A percentile compares a stretch with the other conserved stretches of the same genome.
These are phyloP conservation scores for Paraphoma sp. DNA, from an alignment of 2,329 filamentous ascomycete genomes.

Conservation along the genomic window DNA sequence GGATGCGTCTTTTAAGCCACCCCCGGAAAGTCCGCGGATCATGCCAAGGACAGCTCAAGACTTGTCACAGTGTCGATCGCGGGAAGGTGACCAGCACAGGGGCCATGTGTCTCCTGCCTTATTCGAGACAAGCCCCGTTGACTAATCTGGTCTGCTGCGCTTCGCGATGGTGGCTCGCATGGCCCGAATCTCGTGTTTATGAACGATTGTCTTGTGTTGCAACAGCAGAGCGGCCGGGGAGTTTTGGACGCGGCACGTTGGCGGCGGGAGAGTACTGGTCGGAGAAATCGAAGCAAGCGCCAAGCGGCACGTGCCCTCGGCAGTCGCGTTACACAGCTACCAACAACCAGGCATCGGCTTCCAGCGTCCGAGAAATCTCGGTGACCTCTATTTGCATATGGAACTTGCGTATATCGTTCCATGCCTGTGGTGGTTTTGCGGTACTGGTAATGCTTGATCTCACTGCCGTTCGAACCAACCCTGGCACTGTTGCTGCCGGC, in stretches of 20 bases:
- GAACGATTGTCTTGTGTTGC: neutral
- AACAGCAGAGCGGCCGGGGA: neutral
- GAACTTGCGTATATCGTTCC: neutral
- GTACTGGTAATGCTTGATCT: neutral
- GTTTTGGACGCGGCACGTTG: neutral
- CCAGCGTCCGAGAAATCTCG: neutral
- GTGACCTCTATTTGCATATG: neutral
- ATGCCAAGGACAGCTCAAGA: constrained; percentile 2
- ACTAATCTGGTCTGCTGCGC: constrained; percentile 1
- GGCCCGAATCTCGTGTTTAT: neutral
- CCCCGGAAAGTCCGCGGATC: constrained; percentile 11
- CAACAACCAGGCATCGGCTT: neutral
- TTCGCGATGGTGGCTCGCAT: neutral
- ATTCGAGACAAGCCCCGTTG: constrained; percentile 13
- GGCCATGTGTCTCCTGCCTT: constrained; percentile 12
- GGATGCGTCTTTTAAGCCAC: constrained; percentile 8
- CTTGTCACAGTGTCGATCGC: constrained; percentile 13
- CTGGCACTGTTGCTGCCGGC: neutral
- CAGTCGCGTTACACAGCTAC: neutral
- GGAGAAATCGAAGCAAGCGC: neutral
- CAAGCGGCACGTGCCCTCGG: neutral
- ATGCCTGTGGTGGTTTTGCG: neutral
- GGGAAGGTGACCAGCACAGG: neutral
- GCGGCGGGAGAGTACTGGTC: neutral
- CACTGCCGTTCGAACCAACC: too few relatives aligned